Evolutionary conservation across 495 filamentous ascomycete species (phyloP).

Genomic region (Daldinia grandis): DNA sequence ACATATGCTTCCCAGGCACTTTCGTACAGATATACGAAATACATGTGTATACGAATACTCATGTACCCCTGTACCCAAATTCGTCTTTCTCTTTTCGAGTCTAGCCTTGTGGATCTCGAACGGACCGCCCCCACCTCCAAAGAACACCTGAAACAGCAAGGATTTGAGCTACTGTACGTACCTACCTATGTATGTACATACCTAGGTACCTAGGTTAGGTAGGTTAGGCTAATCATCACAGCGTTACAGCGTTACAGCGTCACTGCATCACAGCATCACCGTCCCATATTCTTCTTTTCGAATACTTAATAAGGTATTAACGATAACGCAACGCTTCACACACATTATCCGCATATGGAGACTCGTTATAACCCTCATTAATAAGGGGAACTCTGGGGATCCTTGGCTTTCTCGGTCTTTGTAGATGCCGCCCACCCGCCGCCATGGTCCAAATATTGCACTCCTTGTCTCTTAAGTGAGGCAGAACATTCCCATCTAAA

Average conservation of each 20-base stretch:
- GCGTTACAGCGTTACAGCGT: constrained; percentile 7
- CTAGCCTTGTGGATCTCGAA: constrained; percentile 33
- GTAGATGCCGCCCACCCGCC: constrained; percentile 22
- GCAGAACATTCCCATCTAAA: background rate
- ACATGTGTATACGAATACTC: background rate
- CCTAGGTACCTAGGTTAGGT: too few relatives aligned
- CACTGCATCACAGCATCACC: background rate
- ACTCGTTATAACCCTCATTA: background rate
- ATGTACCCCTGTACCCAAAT: background rate
- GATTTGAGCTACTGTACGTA: constrained; percentile 18
- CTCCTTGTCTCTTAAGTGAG: constrained; percentile 35
- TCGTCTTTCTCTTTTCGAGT: constrained; percentile 8
- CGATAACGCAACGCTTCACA: background rate
- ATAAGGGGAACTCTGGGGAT: background rate
- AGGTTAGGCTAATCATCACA: constrained; percentile 18
- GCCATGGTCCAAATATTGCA: constrained; percentile 34
- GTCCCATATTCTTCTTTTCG: background rate
- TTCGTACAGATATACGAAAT: background rate
- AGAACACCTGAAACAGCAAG: constrained; percentile 32
- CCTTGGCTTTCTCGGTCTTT: background rate
- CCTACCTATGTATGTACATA: too few relatives aligned
- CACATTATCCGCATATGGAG: constrained; percentile 15
- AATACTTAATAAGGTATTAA: background rate
- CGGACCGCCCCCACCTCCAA: constrained; percentile 33
- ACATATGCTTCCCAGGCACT: background rate